Evolutionary conservation across 2,329 filamentous ascomycete species (phyloP).

Genomic region (Colletotrichum horii): DNA sequence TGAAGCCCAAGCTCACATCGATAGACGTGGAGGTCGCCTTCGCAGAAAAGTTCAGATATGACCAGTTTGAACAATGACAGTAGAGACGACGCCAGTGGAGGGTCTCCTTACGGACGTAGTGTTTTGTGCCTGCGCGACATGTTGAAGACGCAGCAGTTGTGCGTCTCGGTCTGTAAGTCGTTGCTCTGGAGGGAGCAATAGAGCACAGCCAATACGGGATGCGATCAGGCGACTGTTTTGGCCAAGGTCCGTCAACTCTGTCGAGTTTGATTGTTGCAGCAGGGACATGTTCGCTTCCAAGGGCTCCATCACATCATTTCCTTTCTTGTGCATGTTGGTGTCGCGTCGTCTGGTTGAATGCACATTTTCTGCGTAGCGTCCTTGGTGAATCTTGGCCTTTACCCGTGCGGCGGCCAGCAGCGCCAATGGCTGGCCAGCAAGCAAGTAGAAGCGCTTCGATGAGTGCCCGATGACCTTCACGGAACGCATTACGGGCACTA

Average conservation of each 20-base stretch:
- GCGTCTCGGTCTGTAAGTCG: neutral
- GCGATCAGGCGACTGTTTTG: neutral
- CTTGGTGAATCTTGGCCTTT: neutral
- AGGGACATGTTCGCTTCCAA: neutral
- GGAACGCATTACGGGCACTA: neutral
- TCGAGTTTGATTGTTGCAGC: neutral
- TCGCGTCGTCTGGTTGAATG: neutral
- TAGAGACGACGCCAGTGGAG: too few relatives aligned
- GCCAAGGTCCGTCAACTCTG: neutral
- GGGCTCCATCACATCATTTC: neutral
- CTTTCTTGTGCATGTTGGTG: neutral
- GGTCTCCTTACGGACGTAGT: fast-evolving
- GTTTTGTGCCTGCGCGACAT: fast-evolving
- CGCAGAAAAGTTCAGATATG: too few relatives aligned
- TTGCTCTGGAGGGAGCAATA: neutral
- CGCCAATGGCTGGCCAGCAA: neutral
- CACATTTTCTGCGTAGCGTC: neutral
- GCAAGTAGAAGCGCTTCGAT: neutral
- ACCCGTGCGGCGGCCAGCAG: neutral
- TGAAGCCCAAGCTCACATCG: neutral
- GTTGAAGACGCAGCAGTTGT: too few relatives aligned
- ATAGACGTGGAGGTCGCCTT: neutral
- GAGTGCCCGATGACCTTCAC: neutral
- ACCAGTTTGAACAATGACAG: too few relatives aligned
- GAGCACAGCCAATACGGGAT: neutral